phyloP scores from a whole-genome alignment of 495 filamentous ascomycete species.

The Durotheca rogersii region DNA sequence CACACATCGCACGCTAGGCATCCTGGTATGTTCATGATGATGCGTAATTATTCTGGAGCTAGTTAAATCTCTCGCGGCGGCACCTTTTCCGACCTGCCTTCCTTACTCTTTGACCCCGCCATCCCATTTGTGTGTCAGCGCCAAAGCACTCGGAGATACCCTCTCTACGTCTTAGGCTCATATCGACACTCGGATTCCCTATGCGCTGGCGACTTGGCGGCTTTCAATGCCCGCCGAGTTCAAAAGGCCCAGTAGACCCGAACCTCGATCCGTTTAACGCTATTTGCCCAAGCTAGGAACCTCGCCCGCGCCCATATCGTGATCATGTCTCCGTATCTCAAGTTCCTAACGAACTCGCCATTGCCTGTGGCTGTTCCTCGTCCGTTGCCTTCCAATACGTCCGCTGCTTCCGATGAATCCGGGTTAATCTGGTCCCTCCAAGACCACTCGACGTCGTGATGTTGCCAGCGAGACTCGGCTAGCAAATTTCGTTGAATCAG shows the following conservation, averaged over 20 bases:
- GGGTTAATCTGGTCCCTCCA: slow-evolving; percentile 49
- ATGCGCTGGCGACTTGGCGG: no score
- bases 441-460: slow-evolving; percentile 59
- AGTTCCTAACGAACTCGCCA: slow-evolving; percentile 55
- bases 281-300: slow-evolving; percentile 63
- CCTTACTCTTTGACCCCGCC: no score
- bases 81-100: no score
- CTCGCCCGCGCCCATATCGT: slow-evolving; percentile 64
- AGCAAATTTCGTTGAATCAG: slow-evolving; percentile 58
- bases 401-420: slow-evolving; percentile 45
- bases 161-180: no score
- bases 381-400: slow-evolving; percentile 43
- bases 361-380: slow-evolving; percentile 57
- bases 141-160: no score
- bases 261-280: slow-evolving; percentile 56
- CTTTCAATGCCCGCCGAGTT: background rate
- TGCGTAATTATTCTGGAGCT: no score
- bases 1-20: no score
- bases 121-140: no score
- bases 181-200: no score
- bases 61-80: no score
- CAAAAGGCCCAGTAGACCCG: slow-evolving; percentile 65
- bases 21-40: no score
- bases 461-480: slow-evolving; percentile 34
- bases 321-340: slow-evolving; percentile 65